Evolutionary conservation across 345 rosid genomes (phyloP), one percentile per base, ranked within the genome.

Genomic region (Cardamine chenopodiifolia): DNA sequence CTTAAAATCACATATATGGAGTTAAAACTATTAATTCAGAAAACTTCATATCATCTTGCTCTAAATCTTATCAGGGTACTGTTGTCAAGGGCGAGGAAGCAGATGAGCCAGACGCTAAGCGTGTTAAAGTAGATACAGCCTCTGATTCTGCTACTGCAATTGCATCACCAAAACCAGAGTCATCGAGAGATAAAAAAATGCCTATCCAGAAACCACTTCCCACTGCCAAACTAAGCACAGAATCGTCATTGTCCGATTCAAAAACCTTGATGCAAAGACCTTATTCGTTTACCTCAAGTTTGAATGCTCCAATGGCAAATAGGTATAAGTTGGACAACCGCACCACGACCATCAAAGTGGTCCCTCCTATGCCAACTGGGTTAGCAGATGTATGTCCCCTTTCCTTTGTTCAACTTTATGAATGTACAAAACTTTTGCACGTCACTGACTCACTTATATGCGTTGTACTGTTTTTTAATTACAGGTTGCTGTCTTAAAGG

Each of bases 261-360:
- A 58, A 62, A 32, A 79, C 70, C 77, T 64, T 76, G 81, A 88
- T 80, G 80, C 90, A 79, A 54, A 79, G 66, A 60, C 72, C 73
- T 78, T 79, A 49, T 67, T 77, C 85, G 3, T 61, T 74, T 18
- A 63, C 77, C 54, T 29, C 89, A 28, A 71, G 49, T 71, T 39
- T 52, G 13, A 83, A 82, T 15, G 14, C 79, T 78, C 70, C 90
- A 42, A 23, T 53, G 64, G 60, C 62, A 48, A 91, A 86, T 81
- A 84, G 86, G 84, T 90, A 85, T 88, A 91, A 88, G 77, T 71
- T 91, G 79, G 98, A 94, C 80, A 87, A 89, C 79, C 95, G 93
- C 23, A 84, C 98, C 28, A 85, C 92, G 32, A 60, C 91, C 55
- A 88, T 94, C 78, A 88, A 76, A 80, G 80, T 94, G 52, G 62